Base-by-base conservation (phyloP, 2,329 filamentous ascomycete genomes). In the Ceratocystis huliohia region DNA sequence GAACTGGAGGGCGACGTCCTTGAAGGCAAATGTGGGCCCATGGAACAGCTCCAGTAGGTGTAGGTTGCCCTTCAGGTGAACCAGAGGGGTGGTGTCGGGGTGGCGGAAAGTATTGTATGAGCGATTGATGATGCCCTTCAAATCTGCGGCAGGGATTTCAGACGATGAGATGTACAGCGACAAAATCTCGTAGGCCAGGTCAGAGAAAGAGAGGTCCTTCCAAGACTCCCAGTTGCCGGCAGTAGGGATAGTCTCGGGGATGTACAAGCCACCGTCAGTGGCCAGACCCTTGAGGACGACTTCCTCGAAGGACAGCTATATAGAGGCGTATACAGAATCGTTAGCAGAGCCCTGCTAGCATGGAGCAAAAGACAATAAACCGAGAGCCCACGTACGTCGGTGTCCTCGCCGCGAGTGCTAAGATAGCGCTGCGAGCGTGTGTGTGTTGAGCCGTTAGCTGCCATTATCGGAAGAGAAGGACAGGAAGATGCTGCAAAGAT, bases 21-120 rank as follows among this genome's bases (percentile, higher is more conserved):
- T 96, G 80, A 97, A 97, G 1, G 93, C 88, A 74, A 91, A 96
- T 0, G 88, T 97, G 4, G 92, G 94, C 1, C 94, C 94, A 75
- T 97, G 93, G 81, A 97, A 99, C 56, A 99, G 83, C 76, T 99
- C 94, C 44, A 99, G 84, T 66, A 96, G 80, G 74, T 96, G 86
- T 53, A 96, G 80, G 74, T 93, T 88, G 72, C 84, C 79, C 73
- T 93, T 83, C 65, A 96, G 80, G n/a, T 88, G 84, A 56, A 89
- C 82, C 30, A 94, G 77, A 0, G 94, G 94, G 0, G 90, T 91
- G 53, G 90, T 85, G 65, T 95, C 85, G 53, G 85, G 78, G 44
- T 84, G 81, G 71, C 92, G 88, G 80, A 99, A 99, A 7, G 91
- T 96, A 22, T 88, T 84, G 75, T 99, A 99, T 72, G 88, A 94